Conservation (phyloP, 805 yeast species). For the Vanderwaltozyma tropicalis region DNA sequence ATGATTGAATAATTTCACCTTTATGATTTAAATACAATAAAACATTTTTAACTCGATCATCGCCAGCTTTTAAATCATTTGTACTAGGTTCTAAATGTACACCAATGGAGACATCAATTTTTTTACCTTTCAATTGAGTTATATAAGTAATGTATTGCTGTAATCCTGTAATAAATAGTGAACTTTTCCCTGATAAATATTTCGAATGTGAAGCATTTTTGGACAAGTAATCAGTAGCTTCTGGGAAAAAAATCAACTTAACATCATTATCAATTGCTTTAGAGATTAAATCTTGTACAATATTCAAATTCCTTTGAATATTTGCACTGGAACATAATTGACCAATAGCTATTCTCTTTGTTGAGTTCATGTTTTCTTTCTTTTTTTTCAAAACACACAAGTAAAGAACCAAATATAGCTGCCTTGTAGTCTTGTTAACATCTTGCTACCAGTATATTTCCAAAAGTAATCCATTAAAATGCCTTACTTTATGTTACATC, state of each 20-base stretch:
- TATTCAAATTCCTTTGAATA: slow-evolving; percentile 45
- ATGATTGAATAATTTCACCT: slow-evolving; percentile 59
- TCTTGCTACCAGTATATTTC: no score
- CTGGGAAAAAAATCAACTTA: slow-evolving; percentile 74
- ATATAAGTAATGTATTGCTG: slow-evolving; percentile 37
- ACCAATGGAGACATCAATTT: slow-evolving; percentile 69
- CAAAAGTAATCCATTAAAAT: no score
- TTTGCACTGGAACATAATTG: slow-evolving; percentile 71
- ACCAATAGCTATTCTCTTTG: slow-evolving; percentile 71
- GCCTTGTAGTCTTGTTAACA: not conserved
- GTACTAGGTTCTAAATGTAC: slow-evolving; percentile 66
- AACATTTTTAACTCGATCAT: slow-evolving; percentile 53
- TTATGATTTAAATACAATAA: slow-evolving; percentile 55
- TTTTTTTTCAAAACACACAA: no score
- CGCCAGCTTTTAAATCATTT: slow-evolving; percentile 10
- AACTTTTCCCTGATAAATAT: slow-evolving; percentile 43
- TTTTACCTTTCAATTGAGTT: slow-evolving; percentile 28
- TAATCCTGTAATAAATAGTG: slow-evolving; percentile 34
- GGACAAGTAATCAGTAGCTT: slow-evolving; percentile 85
- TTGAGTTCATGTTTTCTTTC: no score
- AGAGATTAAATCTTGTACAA: slow-evolving; percentile 50
- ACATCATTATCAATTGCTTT: slow-evolving; percentile 54
- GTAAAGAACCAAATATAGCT: not conserved
- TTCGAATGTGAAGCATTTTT: slow-evolving; percentile 56
- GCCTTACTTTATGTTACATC: no score